phyloP scores from a whole-genome alignment of 78 protist species.

The Dictyostelium intermedium region DNA sequence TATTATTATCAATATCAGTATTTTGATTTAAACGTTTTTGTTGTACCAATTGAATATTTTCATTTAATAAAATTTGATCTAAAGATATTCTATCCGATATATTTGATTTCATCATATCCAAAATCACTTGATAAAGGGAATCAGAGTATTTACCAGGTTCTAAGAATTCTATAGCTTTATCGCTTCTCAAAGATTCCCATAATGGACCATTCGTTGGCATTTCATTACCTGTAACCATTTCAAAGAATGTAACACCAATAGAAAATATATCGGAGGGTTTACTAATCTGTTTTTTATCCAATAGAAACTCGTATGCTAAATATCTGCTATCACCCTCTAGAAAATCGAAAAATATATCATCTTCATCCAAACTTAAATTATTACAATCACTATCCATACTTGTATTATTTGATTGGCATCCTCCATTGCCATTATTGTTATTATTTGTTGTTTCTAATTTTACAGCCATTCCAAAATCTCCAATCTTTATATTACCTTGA shows the following conservation, averaged over 20 bases:
- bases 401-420: not conserved
- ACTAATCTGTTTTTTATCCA: conserved; percentile 44
- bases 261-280: conserved; percentile 75
- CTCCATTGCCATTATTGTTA: conserved; percentile 2
- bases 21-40: conserved; percentile 23
- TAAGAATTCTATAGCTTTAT: conserved; percentile 34
- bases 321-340: conserved; percentile 82
- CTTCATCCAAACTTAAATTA: conserved; percentile 76
- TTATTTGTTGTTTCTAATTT: not conserved
- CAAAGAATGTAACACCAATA: conserved; percentile 80
- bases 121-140: not conserved
- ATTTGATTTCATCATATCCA: conserved; percentile 59
- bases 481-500: conserved; percentile 78
- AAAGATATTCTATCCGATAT: conserved; percentile 11
- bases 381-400: not conserved
- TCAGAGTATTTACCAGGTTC: conserved; percentile 37
- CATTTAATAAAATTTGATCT: not conserved
- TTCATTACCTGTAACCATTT: conserved; percentile 77
- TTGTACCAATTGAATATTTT: conserved; percentile 6
- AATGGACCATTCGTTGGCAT: conserved; percentile 85
- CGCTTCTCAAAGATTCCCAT: conserved; percentile 67
- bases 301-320: conserved; percentile 79
- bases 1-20: no score
- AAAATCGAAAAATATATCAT: conserved; percentile 70
- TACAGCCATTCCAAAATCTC: conserved; percentile 88